Evolutionary conservation across 306 rosid genomes (phyloP).

Genomic region (Myrica gale): DNA sequence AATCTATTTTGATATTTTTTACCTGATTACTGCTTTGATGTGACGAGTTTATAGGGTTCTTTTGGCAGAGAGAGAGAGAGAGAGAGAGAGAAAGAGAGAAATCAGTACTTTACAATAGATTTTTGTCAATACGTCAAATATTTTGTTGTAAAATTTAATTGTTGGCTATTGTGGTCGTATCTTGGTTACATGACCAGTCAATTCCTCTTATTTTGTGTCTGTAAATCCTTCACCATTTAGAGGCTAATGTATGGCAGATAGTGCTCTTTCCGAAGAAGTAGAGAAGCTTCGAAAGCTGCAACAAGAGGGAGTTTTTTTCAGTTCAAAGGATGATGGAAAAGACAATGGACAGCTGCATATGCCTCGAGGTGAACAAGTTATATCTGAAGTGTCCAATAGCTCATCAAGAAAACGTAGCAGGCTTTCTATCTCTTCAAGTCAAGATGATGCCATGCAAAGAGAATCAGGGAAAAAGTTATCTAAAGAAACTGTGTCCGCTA

Average conservation of each 20-base stretch:
- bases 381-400: conserved; percentile 21
- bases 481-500: conserved; percentile 35
- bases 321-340: conserved; percentile 28
- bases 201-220: conserved; percentile 18
- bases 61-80: too few relatives aligned
- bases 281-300: conserved; percentile 49
- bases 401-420: conserved; percentile 53
- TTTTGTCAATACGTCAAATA: conserved; percentile 6
- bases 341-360: conserved; percentile 17
- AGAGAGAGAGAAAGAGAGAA: too few relatives aligned
- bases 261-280: conserved; percentile 61
- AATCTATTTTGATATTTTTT: background rate
- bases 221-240: conserved; percentile 12
- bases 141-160: conserved; percentile 20
- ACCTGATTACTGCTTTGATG: background rate
- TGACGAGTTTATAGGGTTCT: background rate
- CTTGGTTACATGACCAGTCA: conserved; percentile 2
- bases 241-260: conserved; percentile 49
- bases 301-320: conserved; percentile 37
- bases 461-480: conserved; percentile 33
- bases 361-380: conserved; percentile 27
- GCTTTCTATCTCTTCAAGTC: conserved; percentile 36
- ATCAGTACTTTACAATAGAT: background rate
- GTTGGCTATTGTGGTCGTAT: background rate
- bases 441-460: conserved; percentile 33